phyloP scores from a whole-genome alignment of 768 basidiomycete species.

The Tephrocybe sp. region DNA sequence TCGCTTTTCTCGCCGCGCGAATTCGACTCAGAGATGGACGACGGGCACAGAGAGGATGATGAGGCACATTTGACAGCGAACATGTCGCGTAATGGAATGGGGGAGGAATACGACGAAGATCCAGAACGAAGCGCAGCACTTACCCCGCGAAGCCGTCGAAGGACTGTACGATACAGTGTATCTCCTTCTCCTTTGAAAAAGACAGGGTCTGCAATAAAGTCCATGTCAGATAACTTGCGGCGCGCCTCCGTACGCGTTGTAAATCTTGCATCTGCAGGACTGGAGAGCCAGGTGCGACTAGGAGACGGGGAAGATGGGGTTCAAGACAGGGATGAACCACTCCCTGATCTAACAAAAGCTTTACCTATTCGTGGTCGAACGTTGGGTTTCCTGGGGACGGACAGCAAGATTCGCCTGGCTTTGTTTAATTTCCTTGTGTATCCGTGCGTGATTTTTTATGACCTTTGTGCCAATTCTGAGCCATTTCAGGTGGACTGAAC shows the following conservation, averaged over 20 bases:
- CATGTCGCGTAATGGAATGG: slow-evolving; percentile 36
- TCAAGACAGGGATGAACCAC: slow-evolving; percentile 30
- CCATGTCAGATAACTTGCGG: slow-evolving; percentile 53
- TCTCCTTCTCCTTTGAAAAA: slow-evolving; percentile 59
- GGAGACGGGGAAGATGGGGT: slow-evolving; percentile 39
- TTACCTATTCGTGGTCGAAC: slow-evolving; percentile 73
- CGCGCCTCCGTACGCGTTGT: slow-evolving; percentile 80
- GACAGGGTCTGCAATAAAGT: slow-evolving; percentile 56
- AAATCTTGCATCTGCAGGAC: slow-evolving; percentile 60
- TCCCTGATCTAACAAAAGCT: slow-evolving; percentile 40
- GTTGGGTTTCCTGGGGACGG: slow-evolving; percentile 71
- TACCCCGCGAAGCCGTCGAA: slow-evolving; percentile 36
- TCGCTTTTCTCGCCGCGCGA: slow-evolving; percentile 42
- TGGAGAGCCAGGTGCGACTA: slow-evolving; percentile 59
- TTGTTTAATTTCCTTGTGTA: slow-evolving; percentile 70
- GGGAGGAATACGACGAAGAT: slow-evolving; percentile 36
- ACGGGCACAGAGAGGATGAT: slow-evolving; percentile 52
- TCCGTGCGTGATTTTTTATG: slow-evolving; percentile 48
- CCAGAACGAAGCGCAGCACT: slow-evolving; percentile 45
- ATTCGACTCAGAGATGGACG: slow-evolving; percentile 31
- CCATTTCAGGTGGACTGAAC: slow-evolving; percentile 76
- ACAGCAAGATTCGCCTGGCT: slow-evolving; percentile 57
- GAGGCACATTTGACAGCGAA: slow-evolving; percentile 55
- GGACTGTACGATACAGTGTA: slow-evolving; percentile 49
- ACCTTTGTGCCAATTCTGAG: neutral